Percentiles rank a stretch among this genome's conserved stretches.
These are phyloP conservation scores for Mycosphaerelloides madeirae DNA, from an alignment of 2,329 filamentous ascomycete species.

Conservation along the genomic window DNA sequence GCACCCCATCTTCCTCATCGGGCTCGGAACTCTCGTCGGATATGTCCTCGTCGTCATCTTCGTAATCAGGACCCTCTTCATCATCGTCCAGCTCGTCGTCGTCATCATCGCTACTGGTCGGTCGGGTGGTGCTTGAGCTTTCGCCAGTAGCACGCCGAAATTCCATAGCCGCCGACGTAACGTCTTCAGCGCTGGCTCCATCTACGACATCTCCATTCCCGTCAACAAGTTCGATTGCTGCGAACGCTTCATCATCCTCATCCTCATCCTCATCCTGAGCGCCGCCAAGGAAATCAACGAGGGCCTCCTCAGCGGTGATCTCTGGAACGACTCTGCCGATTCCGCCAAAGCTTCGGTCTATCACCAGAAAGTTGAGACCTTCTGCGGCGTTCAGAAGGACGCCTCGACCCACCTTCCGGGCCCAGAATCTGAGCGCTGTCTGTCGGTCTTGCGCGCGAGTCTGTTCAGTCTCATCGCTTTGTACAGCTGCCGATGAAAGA, in stretches of 20 bases:
- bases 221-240: constrained; percentile 19
- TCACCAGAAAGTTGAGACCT: constrained; percentile 52
- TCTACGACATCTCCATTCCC: constrained; percentile 11
- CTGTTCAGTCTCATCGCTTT: constrained; percentile 13
- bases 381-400: constrained; percentile 57
- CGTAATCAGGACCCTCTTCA: constrained; percentile 22
- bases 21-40: constrained; percentile 31
- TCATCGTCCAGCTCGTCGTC: constrained; percentile 27
- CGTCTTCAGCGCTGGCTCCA: constrained; percentile 18
- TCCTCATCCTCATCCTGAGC: constrained; percentile 8
- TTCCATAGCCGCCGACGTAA: constrained; percentile 11
- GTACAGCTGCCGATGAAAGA: constrained; percentile 37
- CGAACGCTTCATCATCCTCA: constrained; percentile 13
- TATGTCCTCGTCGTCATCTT: constrained; percentile 17
- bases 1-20: constrained; percentile 35
- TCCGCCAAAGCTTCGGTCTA: constrained; percentile 60
- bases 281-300: constrained; percentile 13
- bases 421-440: constrained; percentile 53
- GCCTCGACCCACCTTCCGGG: constrained; percentile 54
- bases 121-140: not conserved
- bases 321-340: constrained; percentile 39
- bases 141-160: not conserved
- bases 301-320: constrained; percentile 15
- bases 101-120: constrained; percentile 15
- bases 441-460: constrained; percentile 41